These are phyloP conservation scores for Phyllosticta paracitricarpa DNA, from an alignment of 2,329 filamentous ascomycete species.

Conservation along the genomic window DNA sequence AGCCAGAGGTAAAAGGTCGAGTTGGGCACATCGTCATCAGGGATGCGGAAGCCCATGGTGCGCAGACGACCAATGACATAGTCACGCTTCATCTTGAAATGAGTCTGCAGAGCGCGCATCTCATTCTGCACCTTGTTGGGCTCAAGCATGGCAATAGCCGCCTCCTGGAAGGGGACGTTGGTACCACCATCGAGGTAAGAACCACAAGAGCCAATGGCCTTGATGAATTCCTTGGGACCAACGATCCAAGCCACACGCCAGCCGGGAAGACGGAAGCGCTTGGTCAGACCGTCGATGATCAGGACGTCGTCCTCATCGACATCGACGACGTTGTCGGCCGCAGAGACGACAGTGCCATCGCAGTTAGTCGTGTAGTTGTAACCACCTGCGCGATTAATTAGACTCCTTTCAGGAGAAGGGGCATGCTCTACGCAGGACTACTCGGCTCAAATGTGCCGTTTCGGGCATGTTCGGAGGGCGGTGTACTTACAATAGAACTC, in stretches of 20 bases:
- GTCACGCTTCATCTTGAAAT: slow-evolving; percentile 91
- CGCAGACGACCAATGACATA: slow-evolving; percentile 72
- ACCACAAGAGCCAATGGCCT: slow-evolving; percentile 83
- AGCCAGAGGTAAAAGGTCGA: slow-evolving; percentile 91
- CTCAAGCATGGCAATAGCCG: slow-evolving; percentile 86
- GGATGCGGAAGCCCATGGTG: slow-evolving; percentile 77
- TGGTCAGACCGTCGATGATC: slow-evolving; percentile 91
- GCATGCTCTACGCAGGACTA: slow-evolving; percentile 2
- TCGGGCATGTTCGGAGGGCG: slow-evolving; percentile 26
- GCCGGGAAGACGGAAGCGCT: slow-evolving; percentile 89
- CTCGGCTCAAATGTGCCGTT: neutral
- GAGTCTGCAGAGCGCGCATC: slow-evolving; percentile 79
- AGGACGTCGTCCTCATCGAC: slow-evolving; percentile 73
- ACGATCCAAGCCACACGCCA: slow-evolving; percentile 97
- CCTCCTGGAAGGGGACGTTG: slow-evolving; percentile 92
- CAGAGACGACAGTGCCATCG: slow-evolving; percentile 79
- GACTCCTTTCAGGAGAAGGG: neutral
- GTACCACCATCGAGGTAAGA: slow-evolving; percentile 91
- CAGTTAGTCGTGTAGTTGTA: slow-evolving; percentile 95
- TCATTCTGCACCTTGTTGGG: slow-evolving; percentile 68
- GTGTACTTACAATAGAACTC: slow-evolving; percentile 64
- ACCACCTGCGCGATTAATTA: slow-evolving; percentile 33
- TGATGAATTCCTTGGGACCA: slow-evolving; percentile 92
- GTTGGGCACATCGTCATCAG: slow-evolving; percentile 70
- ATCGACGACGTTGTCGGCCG: slow-evolving; percentile 81